phyloP scores from a whole-genome alignment of 495 filamentous ascomycete genomes.

The Aspergillus cristatus region DNA sequence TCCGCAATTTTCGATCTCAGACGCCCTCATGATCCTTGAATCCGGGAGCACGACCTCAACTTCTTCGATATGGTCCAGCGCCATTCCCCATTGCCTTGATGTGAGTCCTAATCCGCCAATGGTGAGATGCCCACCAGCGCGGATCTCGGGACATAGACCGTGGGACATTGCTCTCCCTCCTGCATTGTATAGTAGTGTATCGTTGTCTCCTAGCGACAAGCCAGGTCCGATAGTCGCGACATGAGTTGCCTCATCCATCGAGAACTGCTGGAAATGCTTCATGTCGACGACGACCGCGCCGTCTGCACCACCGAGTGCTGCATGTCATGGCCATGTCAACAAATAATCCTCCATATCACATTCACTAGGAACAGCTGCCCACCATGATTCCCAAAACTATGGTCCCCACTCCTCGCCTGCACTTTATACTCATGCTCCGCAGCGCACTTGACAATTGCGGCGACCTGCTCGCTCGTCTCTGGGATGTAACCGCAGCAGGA shows the following conservation, averaged over 20 bases:
- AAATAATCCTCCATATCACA: too few species aligned
- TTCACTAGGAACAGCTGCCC: too few species aligned
- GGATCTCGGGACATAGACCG: constrained; percentile 55
- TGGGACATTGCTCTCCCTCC: constrained; percentile 59
- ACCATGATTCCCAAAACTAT: constrained; percentile 56
- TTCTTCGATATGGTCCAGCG: constrained; percentile 53
- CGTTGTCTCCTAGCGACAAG: constrained; percentile 51
- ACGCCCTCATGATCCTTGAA: constrained; percentile 34
- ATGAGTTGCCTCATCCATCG: constrained; percentile 42
- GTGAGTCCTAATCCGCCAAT: constrained; percentile 59
- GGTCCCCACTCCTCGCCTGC: constrained; percentile 62
- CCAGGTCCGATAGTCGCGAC: constrained; percentile 60
- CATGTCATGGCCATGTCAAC: too few species aligned
- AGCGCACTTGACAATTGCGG: constrained; percentile 51
- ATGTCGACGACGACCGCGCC: constrained; percentile 38
- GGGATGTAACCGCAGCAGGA: constrained; percentile 58
- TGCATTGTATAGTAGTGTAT: constrained; percentile 44
- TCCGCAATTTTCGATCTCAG: constrained; percentile 31
- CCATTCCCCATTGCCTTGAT: constrained; percentile 54
- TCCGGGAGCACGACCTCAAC: constrained; percentile 56
- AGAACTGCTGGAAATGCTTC: constrained; percentile 39
- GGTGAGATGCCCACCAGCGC: constrained; percentile 64
- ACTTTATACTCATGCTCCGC: constrained; percentile 45
- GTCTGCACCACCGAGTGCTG: constrained; percentile 38
- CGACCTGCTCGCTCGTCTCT: constrained; percentile 45